A percentile compares a stretch with the other conserved stretches of the same genome.
phyloP scores from a whole-genome alignment of 1,284 basidiomycete genomes.

The Ustilago shanxiensis region DNA sequence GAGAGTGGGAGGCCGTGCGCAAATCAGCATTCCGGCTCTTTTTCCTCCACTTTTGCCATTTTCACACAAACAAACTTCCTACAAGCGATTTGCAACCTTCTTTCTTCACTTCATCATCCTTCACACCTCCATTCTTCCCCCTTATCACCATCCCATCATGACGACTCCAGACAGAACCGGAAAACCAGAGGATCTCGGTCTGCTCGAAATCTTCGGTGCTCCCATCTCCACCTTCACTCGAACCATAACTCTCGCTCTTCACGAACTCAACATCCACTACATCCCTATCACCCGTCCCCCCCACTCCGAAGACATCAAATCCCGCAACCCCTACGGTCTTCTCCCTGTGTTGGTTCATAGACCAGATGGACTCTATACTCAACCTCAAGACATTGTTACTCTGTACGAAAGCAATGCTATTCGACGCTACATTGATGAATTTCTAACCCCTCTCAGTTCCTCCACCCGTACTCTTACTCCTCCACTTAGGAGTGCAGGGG shows the following conservation, averaged over 20 bases:
- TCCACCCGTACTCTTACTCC: conserved; percentile 28
- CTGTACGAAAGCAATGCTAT: conserved; percentile 44
- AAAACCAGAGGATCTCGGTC: conserved; percentile 37
- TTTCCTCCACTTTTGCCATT: conserved; percentile 10
- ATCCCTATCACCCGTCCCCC: conserved; percentile 23
- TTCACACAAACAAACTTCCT: too few relatives aligned
- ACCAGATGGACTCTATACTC: conserved; percentile 41
- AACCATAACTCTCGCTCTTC: conserved; percentile 28
- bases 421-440: conserved; percentile 48
- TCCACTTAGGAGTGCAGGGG: background rate
- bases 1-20: conserved; percentile 14
- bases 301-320: conserved; percentile 34
- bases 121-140: background rate
- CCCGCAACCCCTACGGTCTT: conserved; percentile 38
- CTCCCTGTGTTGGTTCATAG: conserved; percentile 44
- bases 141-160: conserved; percentile 19
- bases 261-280: conserved; percentile 42
- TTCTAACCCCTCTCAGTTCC: conserved; percentile 14
- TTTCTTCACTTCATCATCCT: background rate
- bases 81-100: background rate
- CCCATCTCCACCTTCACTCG: conserved; percentile 40
- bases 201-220: conserved; percentile 43
- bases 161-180: conserved; percentile 37
- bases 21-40: background rate
- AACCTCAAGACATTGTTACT: conserved; percentile 20